Evolutionary conservation across 2,329 filamentous ascomycete species (phyloP).

Genomic region (Aspergillus bombycis): DNA sequence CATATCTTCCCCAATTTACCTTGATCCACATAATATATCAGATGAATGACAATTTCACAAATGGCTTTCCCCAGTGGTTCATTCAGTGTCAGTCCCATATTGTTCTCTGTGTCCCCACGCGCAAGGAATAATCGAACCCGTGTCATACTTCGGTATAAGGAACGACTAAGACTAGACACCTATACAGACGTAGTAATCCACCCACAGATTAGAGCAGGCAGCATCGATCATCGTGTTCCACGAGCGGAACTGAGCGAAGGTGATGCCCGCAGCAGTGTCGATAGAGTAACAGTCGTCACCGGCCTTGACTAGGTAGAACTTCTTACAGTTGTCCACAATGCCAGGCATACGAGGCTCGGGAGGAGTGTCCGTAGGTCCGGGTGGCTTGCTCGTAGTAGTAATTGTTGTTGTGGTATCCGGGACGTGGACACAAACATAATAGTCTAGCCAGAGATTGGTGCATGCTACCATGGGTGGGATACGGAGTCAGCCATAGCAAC

Average conservation of each 20-base stretch:
- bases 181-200: slow-evolving; percentile 16
- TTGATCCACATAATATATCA: no score
- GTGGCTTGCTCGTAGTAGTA: background rate
- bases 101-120: no score
- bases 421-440: slow-evolving; percentile 16
- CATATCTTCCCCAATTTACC: no score
- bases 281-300: slow-evolving; percentile 19
- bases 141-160: background rate
- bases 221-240: slow-evolving; percentile 19
- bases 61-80: no score
- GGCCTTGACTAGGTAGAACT: slow-evolving; percentile 17
- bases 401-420: background rate
- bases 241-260: slow-evolving; percentile 13
- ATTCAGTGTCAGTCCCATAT: no score
- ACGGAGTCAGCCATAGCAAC: background rate
- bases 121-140: no score
- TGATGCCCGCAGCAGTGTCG: slow-evolving; percentile 14
- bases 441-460: slow-evolving; percentile 17
- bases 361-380: background rate
- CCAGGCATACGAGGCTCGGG: slow-evolving; percentile 11
- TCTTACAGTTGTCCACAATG: slow-evolving; percentile 19
- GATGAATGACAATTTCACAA: no score
- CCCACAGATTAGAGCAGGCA: slow-evolving; percentile 15
- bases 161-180: background rate
- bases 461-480: background rate